Percentiles rank a stretch among this genome's conserved stretches.
Conservation (phyloP, 768 basidiomycete genomes). For the Nidularia pulvinata region DNA sequence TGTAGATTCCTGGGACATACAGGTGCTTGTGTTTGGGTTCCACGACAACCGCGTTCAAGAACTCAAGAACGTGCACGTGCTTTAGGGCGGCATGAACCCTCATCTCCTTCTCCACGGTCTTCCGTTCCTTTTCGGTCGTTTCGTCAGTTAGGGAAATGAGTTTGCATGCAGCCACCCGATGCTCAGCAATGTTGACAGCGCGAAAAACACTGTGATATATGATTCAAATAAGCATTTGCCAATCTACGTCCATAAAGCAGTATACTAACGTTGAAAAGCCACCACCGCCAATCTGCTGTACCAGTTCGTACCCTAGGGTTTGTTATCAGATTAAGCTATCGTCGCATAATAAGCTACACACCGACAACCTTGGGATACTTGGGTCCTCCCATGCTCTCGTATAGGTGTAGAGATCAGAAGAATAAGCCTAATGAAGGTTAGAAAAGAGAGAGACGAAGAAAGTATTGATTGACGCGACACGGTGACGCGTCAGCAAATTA, state of each 20-base stretch:
- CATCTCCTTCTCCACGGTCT: slow-evolving; percentile 90
- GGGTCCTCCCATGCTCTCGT: slow-evolving; percentile 15
- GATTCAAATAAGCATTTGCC: too few relatives aligned
- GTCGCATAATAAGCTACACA: slow-evolving; percentile 12
- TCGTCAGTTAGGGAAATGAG: slow-evolving; percentile 63
- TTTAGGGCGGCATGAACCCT: slow-evolving; percentile 82
- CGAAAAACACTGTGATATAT: slow-evolving; percentile 66
- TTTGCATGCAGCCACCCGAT: slow-evolving; percentile 87
- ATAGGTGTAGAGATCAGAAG: neutral
- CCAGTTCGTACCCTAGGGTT: slow-evolving; percentile 61
- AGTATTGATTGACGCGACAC: neutral
- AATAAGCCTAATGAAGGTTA: neutral
- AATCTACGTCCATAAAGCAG: too few relatives aligned
- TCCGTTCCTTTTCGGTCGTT: slow-evolving; percentile 70
- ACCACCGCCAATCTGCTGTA: slow-evolving; percentile 82
- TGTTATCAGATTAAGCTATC: neutral
- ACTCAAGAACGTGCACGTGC: slow-evolving; percentile 80
- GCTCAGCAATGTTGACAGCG: slow-evolving; percentile 68
- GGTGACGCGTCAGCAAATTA: neutral
- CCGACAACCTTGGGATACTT: slow-evolving; percentile 43
- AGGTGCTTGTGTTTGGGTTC: slow-evolving; percentile 55
- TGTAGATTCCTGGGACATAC: slow-evolving; percentile 85
- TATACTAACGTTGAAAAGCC: slow-evolving; percentile 77
- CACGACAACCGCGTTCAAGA: slow-evolving; percentile 76
- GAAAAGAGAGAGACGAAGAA: too few relatives aligned